phyloP scores from a whole-genome alignment of 2,329 filamentous ascomycete genomes.

The Penicillium hordei region DNA sequence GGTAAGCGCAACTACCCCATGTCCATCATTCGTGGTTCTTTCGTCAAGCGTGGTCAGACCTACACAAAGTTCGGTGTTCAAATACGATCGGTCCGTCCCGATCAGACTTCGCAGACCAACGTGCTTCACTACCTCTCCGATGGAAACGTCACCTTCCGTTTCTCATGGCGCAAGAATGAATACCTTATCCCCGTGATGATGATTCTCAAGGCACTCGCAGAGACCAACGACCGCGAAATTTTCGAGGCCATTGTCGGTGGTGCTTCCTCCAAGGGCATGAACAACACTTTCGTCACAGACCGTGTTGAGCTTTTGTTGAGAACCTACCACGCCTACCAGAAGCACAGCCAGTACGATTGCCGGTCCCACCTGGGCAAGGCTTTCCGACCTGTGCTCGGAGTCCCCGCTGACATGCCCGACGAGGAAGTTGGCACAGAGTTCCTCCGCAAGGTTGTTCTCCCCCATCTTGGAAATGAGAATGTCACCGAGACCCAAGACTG shows the following conservation, averaged over 20 bases:
- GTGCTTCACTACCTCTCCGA: slow-evolving; percentile 94
- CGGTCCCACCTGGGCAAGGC: slow-evolving; percentile 85
- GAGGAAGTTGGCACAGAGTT: slow-evolving; percentile 91
- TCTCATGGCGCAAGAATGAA: slow-evolving; percentile 97
- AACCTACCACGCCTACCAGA: slow-evolving; percentile 86
- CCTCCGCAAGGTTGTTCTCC: slow-evolving; percentile 81
- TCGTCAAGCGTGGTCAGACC: slow-evolving; percentile 78
- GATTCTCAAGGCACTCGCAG: slow-evolving; percentile 90
- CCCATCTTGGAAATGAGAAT: slow-evolving; percentile 82
- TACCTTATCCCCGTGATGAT: slow-evolving; percentile 96
- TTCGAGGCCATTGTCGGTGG: slow-evolving; percentile 89
- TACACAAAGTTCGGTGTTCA: slow-evolving; percentile 92
- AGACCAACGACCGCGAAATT: slow-evolving; percentile 95
- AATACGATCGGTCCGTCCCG: slow-evolving; percentile 87
- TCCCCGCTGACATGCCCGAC: slow-evolving; percentile 79
- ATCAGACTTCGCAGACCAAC: slow-evolving; percentile 97
- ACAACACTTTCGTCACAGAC: slow-evolving; percentile 92
- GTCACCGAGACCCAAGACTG: slow-evolving; percentile 80
- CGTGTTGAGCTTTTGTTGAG: slow-evolving; percentile 87
- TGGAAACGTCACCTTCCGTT: slow-evolving; percentile 94
- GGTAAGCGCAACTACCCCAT: slow-evolving; percentile 92
- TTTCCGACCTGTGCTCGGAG: slow-evolving; percentile 82
- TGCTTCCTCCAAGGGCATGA: slow-evolving; percentile 70
- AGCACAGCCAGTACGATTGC: slow-evolving; percentile 80
- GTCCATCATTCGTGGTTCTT: slow-evolving; percentile 88